Evolutionary conservation across 768 basidiomycete species (phyloP), one percentile per base, ranked within the genome.

Genomic region (Infundibulicybe gibba): DNA sequence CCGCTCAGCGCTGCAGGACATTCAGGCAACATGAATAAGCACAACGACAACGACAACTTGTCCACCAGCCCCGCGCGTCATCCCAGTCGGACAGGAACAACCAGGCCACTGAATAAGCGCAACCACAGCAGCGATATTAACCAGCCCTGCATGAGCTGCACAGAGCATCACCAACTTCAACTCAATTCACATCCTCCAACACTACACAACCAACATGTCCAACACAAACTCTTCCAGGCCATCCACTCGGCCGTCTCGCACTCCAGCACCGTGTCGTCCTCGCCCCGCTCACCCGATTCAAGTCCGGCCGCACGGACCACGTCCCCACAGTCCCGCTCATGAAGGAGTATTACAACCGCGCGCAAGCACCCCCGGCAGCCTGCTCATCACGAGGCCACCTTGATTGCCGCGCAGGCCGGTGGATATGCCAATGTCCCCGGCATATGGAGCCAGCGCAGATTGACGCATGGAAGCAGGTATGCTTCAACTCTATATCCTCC

Each of bases 361-460:
- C 9, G 62, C 61, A 1, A 58, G 57, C 20, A 50, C 56, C 3
- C 64, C 69, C 0, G 75, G 75, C 3, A 69, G 70, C 1, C 61
- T 78, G 11, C 54, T 72, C n/a, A 68, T 80, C 43, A 58, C 75
- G 78, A 80, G 54, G 77, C 65, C 0, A 76, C 70, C 9, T 61
- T 66, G 44, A 65, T 74, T 49, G 60, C 59, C 44, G 58, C 38
- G 15, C 35, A 50, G 31, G 62, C 64, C 45, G 53, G 67, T 48
- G 61, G 68, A 1, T 65, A 56, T 43, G 45, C 55, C 5, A 54
- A 68, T 49, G 62, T 69, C 1, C 79, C 80, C 0, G 79, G 81
- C 0, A 72, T 81, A 30, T 80, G 69, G 65, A 69, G 54, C 8
- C 58, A 63, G 3, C 74, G n/a, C 81, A 83, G 51, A 66, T 81